These are phyloP conservation scores for Excoecaria agallocha DNA, from an alignment of 345 rosid species.

Conservation along the genomic window DNA sequence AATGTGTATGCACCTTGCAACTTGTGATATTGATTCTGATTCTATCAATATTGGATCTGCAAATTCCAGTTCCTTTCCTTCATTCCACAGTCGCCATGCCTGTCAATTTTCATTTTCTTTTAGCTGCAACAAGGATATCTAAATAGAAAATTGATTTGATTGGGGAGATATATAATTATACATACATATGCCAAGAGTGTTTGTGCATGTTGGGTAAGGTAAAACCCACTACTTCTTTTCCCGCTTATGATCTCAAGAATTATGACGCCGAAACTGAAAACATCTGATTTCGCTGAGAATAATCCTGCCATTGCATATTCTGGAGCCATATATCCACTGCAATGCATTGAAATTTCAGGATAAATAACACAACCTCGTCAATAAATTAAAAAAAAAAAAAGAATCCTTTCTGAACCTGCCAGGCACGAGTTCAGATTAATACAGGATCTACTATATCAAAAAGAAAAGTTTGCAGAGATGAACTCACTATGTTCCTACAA, in stretches of 20 bases:
- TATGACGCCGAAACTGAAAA: constrained; percentile 30
- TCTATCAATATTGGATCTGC: background rate
- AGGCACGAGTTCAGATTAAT: no score
- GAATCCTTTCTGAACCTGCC: no score
- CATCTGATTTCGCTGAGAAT: constrained; percentile 29
- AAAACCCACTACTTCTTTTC: constrained; percentile 4
- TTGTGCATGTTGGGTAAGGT: background rate
- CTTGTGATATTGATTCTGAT: background rate
- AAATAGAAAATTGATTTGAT: no score
- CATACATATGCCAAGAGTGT: no score
- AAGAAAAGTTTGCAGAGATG: background rate
- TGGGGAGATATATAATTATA: no score
- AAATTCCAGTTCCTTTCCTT: constrained; percentile 1
- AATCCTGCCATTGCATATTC: constrained; percentile 33
- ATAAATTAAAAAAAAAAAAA: no score
- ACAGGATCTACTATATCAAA: no score
- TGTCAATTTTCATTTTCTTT: background rate
- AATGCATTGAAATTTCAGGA: background rate
- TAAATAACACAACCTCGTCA: no score
- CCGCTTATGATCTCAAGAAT: constrained; percentile 33
- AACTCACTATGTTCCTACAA: constrained; percentile 35
- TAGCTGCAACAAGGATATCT: no score
- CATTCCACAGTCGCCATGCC: background rate
- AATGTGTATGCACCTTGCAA: background rate
- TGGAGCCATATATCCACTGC: constrained; percentile 15